Base-by-base conservation (phyloP, 192 early-diverging fungal genomes). In the Podila verticillata region DNA sequence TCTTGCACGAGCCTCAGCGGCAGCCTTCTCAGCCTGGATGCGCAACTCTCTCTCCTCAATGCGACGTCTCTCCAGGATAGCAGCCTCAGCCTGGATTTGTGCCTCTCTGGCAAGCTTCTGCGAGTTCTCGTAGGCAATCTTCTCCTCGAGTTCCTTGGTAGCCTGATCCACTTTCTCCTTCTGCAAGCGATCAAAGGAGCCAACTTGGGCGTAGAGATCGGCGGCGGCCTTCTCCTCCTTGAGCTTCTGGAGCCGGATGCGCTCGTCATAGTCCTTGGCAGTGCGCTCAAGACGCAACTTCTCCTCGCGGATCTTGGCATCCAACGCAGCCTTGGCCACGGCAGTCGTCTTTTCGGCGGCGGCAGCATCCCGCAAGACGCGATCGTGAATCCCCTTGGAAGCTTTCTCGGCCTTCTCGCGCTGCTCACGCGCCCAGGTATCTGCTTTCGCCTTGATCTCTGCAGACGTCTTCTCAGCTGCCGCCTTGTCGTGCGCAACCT, bases 381-480 rank as follows among this genome's bases (percentile, higher is more conserved):
- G 69, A 5, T 71, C 49, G 22, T 71, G 69, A 24, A 54, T 44
- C 47, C 57, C 61, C 34, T 71, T 71, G 48, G 61, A 31, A 4
- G 61, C 61, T 9, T 34, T 17, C 3, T 71, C 69, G 5, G 69
- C 69, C 48, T 63, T 71, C 22, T 34, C 22, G 8, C 61, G 61
- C 32, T 57, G 69, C 15, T 71, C 69, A n/a, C 61, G 48, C 9
- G 67, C 67, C 67, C 67, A 69, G 1, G 57, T 58, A 26, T 69
- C 67, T 0, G 67, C 67, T 7, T 44, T 69, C 2, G 58, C 58
- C 58, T 69, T 69, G 58, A 60, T 9, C 26, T 60, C 58, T 1
- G 58, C 58, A 3, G 30, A 3, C 0, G 20, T 20, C 19, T 7
- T 32, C 15, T 71, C 69, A 20, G 61, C 69, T 8, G 61, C 48